These are phyloP conservation scores for Carex sylvatica DNA, from an alignment of 202 grass and related monocot species.

Conservation along the genomic window DNA sequence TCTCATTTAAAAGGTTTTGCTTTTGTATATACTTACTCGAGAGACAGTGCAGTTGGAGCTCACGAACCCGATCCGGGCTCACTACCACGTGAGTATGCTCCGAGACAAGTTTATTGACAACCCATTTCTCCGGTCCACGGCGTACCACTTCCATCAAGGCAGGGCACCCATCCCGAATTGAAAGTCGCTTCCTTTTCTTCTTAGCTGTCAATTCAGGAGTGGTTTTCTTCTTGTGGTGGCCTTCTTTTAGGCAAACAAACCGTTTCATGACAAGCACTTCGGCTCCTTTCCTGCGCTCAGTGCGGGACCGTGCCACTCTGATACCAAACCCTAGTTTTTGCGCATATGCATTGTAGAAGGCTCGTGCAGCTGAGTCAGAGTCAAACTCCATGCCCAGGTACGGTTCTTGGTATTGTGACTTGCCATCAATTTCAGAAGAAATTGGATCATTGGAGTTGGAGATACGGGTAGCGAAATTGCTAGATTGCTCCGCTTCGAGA, in stretches of 20 bases:
- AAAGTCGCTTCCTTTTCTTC: conserved; percentile 73
- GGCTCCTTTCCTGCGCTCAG: conserved; percentile 65
- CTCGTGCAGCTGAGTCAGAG: conserved; percentile 59
- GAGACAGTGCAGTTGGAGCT: conserved; percentile 56
- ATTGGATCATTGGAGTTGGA: conserved; percentile 22
- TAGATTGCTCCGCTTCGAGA: conserved; percentile 43
- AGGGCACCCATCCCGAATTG: conserved; percentile 89
- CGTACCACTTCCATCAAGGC: conserved; percentile 95
- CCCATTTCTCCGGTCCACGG: conserved; percentile 58
- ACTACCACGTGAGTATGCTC: conserved; percentile 85
- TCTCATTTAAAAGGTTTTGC: conserved; percentile 53
- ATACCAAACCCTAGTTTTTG: conserved; percentile 74
- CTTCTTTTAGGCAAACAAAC: conserved; percentile 97
- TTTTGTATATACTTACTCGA: conserved; percentile 66
- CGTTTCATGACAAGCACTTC: conserved; percentile 91
- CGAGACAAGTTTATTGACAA: conserved; percentile 68
- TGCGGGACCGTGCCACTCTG: conserved; percentile 81
- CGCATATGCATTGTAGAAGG: conserved; percentile 73
- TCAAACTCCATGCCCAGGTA: conserved; percentile 70
- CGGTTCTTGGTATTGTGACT: conserved; percentile 47
- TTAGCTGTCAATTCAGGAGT: conserved; percentile 44
- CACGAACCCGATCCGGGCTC: conserved; percentile 61
- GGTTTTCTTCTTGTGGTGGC: conserved; percentile 88
- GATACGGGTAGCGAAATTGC: conserved; percentile 18
- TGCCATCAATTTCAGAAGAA: conserved; percentile 27